phyloP scores from a whole-genome alignment of 805 yeast species.

The Debaryomyces castellii region DNA sequence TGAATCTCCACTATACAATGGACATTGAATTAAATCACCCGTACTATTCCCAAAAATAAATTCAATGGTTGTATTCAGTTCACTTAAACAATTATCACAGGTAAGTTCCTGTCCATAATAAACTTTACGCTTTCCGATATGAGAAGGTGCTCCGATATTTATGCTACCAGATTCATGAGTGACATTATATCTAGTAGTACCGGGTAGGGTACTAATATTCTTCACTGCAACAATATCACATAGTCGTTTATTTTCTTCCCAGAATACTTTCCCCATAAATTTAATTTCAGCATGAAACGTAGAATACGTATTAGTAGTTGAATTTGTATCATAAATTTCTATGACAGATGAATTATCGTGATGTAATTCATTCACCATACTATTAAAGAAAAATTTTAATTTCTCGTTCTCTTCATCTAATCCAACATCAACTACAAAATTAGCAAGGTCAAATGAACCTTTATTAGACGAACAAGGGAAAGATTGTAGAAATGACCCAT shows the following conservation, averaged over 20 bases:
- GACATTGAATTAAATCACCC: constrained; percentile 30
- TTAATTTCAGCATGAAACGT: constrained; percentile 46
- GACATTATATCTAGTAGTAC: constrained; percentile 26
- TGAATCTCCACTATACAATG: constrained; percentile 37
- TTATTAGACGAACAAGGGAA: constrained; percentile 11
- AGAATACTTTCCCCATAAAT: constrained; percentile 42
- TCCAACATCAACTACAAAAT: constrained; percentile 34
- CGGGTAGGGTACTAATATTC: constrained; percentile 23
- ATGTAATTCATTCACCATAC: constrained; percentile 20
- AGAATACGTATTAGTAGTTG: constrained; percentile 46
- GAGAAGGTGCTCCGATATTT: background rate
- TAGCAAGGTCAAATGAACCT: constrained; percentile 14
- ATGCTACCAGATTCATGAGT: background rate
- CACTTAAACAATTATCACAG: background rate
- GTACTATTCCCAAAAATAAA: constrained; percentile 23
- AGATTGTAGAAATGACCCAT: constrained; percentile 24
- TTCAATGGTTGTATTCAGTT: constrained; percentile 16
- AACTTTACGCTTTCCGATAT: background rate
- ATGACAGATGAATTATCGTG: constrained; percentile 8
- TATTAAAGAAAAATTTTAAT: constrained; percentile 35
- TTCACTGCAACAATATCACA: constrained; percentile 43
- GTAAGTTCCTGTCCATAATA: background rate
- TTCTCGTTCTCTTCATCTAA: constrained; percentile 27
- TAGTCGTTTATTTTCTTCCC: constrained; percentile 40
- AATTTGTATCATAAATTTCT: constrained; percentile 43